Evolutionary conservation across 169 alveolate species (phyloP), one percentile per base, ranked within the genome.

Genomic region (Cryptosporidium canis): DNA sequence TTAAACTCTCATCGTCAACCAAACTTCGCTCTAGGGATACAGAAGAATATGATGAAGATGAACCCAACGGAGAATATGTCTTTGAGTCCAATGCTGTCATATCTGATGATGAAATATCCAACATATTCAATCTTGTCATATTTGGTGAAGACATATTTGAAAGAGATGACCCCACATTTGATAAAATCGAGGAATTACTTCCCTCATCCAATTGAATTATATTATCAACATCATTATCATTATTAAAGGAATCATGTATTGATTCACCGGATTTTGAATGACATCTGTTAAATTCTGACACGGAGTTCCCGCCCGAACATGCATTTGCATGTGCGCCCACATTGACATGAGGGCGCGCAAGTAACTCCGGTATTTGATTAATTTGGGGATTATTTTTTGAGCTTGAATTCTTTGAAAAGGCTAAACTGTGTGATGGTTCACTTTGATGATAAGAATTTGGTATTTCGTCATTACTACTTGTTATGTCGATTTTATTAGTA

Each of bases 91-190:
- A 8, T 14, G 29, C 24, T 43, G 83, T 67, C 0, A 51, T 31
- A 18, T 70, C 53, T 29, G 84, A 70, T 3, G 84, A 70, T n/a
- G 83, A 44, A 14, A 41, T 11, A 1, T 44, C 58, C 39, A 14
- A 33, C 9, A 67, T 3, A 4, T 51, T 51, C 41, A 41, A 8
- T 8, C 64, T 18, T 44, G 44, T 44, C 18, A 27, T 39, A 41
- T 67, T 67, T 21, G 47, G 43, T 67, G 84, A 70, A 1, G 67
- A 48, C 14, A 66, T 31, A 51, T 70, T 70, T 3, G 84, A 48
- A 0, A 9, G 24, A 6, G 68, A 70, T 4, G 41, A 70, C 7
- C 27, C 45, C 9, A 8, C n/a, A n/a, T n/a, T n/a, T n/a, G n/a
- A n/a, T n/a, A n/a, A n/a, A n/a, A 33, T 51, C 24, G 63, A 51